Conservation (phyloP, 2,329 filamentous ascomycete genomes). For the Alternaria novae-zelandiae region DNA sequence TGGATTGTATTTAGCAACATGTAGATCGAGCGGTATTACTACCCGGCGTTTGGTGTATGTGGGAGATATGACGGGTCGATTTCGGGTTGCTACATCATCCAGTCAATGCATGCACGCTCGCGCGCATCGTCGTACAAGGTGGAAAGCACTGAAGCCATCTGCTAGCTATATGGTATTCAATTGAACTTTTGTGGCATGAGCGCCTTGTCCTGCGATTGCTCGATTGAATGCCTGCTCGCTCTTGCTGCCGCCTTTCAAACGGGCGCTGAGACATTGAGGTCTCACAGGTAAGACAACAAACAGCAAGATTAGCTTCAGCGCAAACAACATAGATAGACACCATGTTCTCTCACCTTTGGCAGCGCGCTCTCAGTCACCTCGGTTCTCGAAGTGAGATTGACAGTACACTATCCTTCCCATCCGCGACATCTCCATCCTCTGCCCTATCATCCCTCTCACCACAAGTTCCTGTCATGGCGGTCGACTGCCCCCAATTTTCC, state of each 20-base stretch:
- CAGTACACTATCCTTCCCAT: neutral
- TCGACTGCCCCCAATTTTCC: neutral
- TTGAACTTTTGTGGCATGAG: neutral
- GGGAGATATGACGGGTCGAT: neutral
- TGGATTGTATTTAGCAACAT: neutral
- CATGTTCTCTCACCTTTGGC: neutral
- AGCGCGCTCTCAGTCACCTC: neutral
- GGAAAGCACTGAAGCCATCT: fast-evolving
- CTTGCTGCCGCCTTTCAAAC: neutral
- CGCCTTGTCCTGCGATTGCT: neutral
- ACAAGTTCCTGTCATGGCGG: neutral
- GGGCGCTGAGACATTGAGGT: neutral
- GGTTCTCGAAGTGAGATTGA: neutral
- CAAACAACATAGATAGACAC: neutral
- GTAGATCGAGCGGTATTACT: neutral
- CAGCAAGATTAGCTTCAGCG: neutral
- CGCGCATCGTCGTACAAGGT: neutral
- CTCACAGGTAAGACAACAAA: neutral
- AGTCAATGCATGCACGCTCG: neutral
- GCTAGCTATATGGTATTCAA: neutral
- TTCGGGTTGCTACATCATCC: neutral
- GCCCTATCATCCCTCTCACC: neutral
- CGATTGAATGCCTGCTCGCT: neutral
- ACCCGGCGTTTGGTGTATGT: neutral
- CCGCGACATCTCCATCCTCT: neutral